phyloP scores from a whole-genome alignment of 768 basidiomycete genomes.

The Boletellus sp. region DNA sequence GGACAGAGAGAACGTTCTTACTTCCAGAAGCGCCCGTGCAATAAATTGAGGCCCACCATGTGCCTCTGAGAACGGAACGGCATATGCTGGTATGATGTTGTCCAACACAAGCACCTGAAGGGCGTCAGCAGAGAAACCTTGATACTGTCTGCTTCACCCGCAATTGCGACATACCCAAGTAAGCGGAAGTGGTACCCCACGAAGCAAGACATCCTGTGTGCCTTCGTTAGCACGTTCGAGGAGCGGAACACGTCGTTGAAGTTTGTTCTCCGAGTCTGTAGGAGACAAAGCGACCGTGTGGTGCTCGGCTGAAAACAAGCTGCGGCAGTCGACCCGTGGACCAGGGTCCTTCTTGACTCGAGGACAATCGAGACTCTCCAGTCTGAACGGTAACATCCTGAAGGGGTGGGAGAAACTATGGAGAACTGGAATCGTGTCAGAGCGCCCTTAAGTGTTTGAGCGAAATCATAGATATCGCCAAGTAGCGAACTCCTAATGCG shows the following conservation, averaged over 20 bases:
- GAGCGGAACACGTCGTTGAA: slow-evolving; percentile 1
- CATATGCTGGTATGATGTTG: slow-evolving; percentile 28
- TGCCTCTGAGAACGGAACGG: slow-evolving; percentile 26
- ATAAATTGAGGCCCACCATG: slow-evolving; percentile 26
- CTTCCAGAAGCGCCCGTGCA: slow-evolving; percentile 26
- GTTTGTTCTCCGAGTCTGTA: neutral
- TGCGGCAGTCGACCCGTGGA: slow-evolving; percentile 21
- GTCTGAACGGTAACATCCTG: slow-evolving; percentile 13
- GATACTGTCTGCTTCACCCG: no score
- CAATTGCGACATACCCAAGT: slow-evolving; percentile 19
- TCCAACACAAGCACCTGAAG: slow-evolving; percentile 24
- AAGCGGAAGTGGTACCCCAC: slow-evolving; percentile 27
- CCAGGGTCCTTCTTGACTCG: slow-evolving; percentile 15
- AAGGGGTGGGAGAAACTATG: slow-evolving; percentile 5
- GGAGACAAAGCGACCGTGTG: neutral
- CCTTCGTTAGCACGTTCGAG: slow-evolving; percentile 3
- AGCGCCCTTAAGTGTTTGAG: slow-evolving; percentile 4
- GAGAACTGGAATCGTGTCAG: neutral
- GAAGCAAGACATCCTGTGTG: slow-evolving; percentile 10
- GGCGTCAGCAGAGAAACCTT: neutral
- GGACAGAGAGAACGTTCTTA: neutral
- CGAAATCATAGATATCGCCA: neutral
- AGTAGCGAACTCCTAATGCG: neutral
- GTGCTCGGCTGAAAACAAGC: slow-evolving; percentile 11
- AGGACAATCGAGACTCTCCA: slow-evolving; percentile 11